phyloP scores from a whole-genome alignment of 2,329 filamentous ascomycete species.

The Drechslerella stenobrocha region DNA sequence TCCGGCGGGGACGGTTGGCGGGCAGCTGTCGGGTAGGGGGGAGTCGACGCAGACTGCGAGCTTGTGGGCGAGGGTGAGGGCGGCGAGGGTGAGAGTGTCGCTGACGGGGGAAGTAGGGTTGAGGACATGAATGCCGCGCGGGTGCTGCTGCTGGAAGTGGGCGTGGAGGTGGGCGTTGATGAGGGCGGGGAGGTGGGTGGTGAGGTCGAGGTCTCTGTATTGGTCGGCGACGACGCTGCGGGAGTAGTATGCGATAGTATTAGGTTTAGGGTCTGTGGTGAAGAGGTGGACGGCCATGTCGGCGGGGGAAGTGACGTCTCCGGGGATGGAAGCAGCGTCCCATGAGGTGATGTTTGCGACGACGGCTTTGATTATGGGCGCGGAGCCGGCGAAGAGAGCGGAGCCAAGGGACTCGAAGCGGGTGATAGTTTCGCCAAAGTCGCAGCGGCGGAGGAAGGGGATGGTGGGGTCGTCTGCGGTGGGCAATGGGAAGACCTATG shows the following conservation, averaged over 20 bases:
- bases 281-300: slow-evolving; percentile 49
- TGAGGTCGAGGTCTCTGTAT: slow-evolving; percentile 65
- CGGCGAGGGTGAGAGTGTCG: slow-evolving; percentile 70
- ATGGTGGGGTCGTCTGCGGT: slow-evolving; percentile 72
- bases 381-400: slow-evolving; percentile 66
- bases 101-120: slow-evolving; percentile 78
- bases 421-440: slow-evolving; percentile 70
- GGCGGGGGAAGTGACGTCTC: slow-evolving; percentile 55
- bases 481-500: slow-evolving; percentile 84
- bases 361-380: slow-evolving; percentile 28
- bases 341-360: slow-evolving; percentile 62
- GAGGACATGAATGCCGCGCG: slow-evolving; percentile 74
- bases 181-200: slow-evolving; percentile 67
- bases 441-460: slow-evolving; percentile 71
- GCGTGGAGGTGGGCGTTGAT: slow-evolving; percentile 84
- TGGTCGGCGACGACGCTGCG: slow-evolving; percentile 64
- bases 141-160: slow-evolving; percentile 79
- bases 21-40: slow-evolving; percentile 75
- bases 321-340: slow-evolving; percentile 57
- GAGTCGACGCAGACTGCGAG: slow-evolving; percentile 74
- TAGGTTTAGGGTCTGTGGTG: slow-evolving; percentile 65
- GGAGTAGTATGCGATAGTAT: slow-evolving; percentile 77
- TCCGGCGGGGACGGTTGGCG: slow-evolving; percentile 68
- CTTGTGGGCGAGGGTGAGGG: slow-evolving; percentile 71
- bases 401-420: slow-evolving; percentile 72